Evolutionary conservation across 1,139 yeast genomes (phyloP), one percentile per base, ranked within the genome.

Genomic region (Pichiaceae sp.): DNA sequence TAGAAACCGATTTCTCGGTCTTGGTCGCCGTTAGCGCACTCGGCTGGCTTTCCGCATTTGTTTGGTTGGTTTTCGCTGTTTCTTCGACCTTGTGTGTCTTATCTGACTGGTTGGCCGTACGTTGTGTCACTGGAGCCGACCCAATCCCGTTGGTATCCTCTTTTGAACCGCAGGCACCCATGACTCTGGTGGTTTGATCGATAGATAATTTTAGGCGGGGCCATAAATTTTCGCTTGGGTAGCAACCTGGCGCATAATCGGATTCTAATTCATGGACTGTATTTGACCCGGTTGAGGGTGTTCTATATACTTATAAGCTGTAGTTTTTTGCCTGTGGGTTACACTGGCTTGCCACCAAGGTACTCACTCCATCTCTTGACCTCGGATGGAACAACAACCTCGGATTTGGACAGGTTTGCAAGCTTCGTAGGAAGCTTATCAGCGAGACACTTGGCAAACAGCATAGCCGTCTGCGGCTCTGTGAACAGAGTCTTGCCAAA

Each of bases 331-430:
- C n/a, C n/a, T n/a, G n/a, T n/a, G n/a, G n/a, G n/a, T n/a, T n/a
- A 83, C 30, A 85, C 89, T 38, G 93, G 87, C 67, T 84, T 86
- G 41, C 93, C 94, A 41, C 94, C 96, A 55, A 91, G 76, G 57
- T 82, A 91, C 58, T 91, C 96, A 64, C 95, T 84, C 98, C 98
- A 91, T 65, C 96, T 78, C 58, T 70, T 72, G 40, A 87, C 97
- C 65, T 91, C 97, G 16, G 64, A 52, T 39, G 98, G 97, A 46
- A 87, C 72, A 27, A 59, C 67, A 30, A 64, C 59, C 16, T 59
- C 62, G 27, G 42, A 37, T 18, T 64, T 45, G 24, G 53, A 58
- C 37, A 62, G 68, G 40, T 44, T 45, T 39, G 68, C 70, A 15
- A 68, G 41, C 60, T 80, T 79, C 36, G 64, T 61, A 27, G 76